phyloP scores from a whole-genome alignment of 805 yeast genomes.

The Hermanozyma aechmeae region DNA sequence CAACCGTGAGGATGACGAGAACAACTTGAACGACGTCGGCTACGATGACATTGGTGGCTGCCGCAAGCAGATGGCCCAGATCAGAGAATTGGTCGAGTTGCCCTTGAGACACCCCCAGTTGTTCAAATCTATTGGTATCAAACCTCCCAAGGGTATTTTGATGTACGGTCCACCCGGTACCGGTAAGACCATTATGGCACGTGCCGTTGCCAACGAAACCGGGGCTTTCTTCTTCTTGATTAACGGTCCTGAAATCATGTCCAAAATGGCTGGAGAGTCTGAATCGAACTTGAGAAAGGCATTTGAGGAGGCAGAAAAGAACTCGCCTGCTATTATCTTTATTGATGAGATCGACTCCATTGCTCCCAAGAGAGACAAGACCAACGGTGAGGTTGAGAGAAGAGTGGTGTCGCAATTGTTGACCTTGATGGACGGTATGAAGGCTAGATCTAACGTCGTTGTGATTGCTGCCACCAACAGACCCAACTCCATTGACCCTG shows the following conservation, averaged over 20 bases:
- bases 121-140: constrained; percentile 95
- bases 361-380: constrained; percentile 99
- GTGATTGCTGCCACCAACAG: constrained; percentile 97
- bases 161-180: constrained; percentile 99
- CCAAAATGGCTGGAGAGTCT: constrained; percentile 99
- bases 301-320: constrained; percentile 98
- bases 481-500: constrained; percentile 82
- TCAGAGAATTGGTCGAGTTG: constrained; percentile 95
- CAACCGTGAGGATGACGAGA: constrained; percentile 96
- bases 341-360: constrained; percentile 98
- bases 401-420: constrained; percentile 97
- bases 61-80: constrained; percentile 99
- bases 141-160: constrained; percentile 96
- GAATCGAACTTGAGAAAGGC: constrained; percentile 97
- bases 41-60: constrained; percentile 99
- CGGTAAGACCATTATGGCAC: constrained; percentile 98
- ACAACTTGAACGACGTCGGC: constrained; percentile 92
- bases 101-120: constrained; percentile 98
- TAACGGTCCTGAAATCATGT: constrained; percentile 99
- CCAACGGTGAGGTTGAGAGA: constrained; percentile 99
- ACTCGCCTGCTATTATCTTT: constrained; percentile 95
- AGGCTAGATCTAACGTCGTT: constrained; percentile 96
- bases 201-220: constrained; percentile 99
- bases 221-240: constrained; percentile 98
- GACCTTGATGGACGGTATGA: constrained; percentile 99